Evolutionary conservation across 331 rosid species (phyloP).

Genomic region (Arachis monticola): DNA sequence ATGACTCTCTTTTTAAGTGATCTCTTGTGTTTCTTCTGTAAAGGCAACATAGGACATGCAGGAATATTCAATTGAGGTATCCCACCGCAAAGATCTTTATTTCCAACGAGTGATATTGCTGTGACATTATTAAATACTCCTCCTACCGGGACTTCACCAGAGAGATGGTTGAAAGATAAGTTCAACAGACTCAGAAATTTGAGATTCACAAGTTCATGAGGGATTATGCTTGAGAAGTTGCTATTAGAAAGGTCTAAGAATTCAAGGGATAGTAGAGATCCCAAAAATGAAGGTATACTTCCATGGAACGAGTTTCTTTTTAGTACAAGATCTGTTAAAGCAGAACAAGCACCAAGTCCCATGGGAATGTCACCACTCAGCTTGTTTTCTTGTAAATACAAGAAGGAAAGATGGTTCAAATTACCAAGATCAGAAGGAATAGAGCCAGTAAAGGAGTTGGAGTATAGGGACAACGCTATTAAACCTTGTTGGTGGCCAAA

Average conservation of each 20-base stretch:
- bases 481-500: background rate
- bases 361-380: slow-evolving; percentile 18
- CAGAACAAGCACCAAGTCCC: slow-evolving; percentile 7
- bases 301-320: background rate
- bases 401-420: background rate
- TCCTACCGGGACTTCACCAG: slow-evolving; percentile 26
- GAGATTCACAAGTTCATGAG: slow-evolving; percentile 6
- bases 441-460: slow-evolving; percentile 20
- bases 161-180: slow-evolving; percentile 24
- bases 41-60: background rate
- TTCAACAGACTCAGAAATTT: background rate
- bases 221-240: slow-evolving; percentile 21
- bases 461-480: background rate
- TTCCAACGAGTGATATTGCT: slow-evolving; percentile 3
- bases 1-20: background rate
- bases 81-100: slow-evolving; percentile 29
- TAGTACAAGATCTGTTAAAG: background rate
- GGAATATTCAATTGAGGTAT: background rate
- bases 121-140: slow-evolving; percentile 21
- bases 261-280: background rate
- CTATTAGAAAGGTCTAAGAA: slow-evolving; percentile 16
- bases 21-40: background rate
- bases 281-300: background rate
- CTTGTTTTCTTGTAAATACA: background rate
- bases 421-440: slow-evolving; percentile 21